Conservation (phyloP, 352 stramenopile species). For the Phytophthora citricola region DNA sequence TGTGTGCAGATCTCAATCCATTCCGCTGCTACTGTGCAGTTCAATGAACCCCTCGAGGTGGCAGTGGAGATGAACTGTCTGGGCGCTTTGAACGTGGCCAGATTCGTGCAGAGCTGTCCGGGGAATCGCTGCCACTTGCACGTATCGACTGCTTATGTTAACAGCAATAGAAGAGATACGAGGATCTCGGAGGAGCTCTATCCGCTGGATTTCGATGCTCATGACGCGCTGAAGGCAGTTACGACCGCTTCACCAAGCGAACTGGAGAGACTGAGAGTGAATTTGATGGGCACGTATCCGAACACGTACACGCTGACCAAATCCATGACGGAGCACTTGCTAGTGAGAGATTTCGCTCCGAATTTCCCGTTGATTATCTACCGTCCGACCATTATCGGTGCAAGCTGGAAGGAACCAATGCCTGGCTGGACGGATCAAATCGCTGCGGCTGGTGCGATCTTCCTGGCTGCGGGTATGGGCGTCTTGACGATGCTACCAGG, state of each 20-base stretch:
- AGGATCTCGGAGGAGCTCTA: slow-evolving; percentile 77
- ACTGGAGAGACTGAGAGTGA: slow-evolving; percentile 69
- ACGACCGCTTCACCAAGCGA: slow-evolving; percentile 57
- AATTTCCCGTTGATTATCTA: slow-evolving; percentile 79
- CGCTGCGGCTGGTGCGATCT: slow-evolving; percentile 79
- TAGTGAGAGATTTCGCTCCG: slow-evolving; percentile 53
- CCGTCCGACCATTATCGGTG: slow-evolving; percentile 86
- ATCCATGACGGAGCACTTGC: slow-evolving; percentile 85
- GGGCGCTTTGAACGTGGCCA: slow-evolving; percentile 67
- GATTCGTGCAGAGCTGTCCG: slow-evolving; percentile 66
- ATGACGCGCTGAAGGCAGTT: slow-evolving; percentile 69
- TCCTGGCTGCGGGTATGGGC: slow-evolving; percentile 76
- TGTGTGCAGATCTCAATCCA: slow-evolving; percentile 79
- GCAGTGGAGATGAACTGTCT: slow-evolving; percentile 88
- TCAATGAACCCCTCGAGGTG: slow-evolving; percentile 88
- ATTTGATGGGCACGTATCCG: slow-evolving; percentile 88
- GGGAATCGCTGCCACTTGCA: slow-evolving; percentile 72
- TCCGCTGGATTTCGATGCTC: slow-evolving; percentile 85
- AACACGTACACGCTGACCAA: slow-evolving; percentile 93
- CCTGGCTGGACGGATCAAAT: slow-evolving; percentile 87
- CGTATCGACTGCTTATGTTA: slow-evolving; percentile 88
- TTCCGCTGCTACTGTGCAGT: slow-evolving; percentile 87
- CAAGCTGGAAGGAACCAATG: slow-evolving; percentile 86
- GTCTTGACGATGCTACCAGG: slow-evolving; percentile 86
- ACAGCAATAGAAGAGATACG: slow-evolving; percentile 76